A percentile compares a stretch with the other conserved stretches of the same genome.
phyloP scores from a whole-genome alignment of 768 basidiomycete species.

The Galerina sulciceps region DNA sequence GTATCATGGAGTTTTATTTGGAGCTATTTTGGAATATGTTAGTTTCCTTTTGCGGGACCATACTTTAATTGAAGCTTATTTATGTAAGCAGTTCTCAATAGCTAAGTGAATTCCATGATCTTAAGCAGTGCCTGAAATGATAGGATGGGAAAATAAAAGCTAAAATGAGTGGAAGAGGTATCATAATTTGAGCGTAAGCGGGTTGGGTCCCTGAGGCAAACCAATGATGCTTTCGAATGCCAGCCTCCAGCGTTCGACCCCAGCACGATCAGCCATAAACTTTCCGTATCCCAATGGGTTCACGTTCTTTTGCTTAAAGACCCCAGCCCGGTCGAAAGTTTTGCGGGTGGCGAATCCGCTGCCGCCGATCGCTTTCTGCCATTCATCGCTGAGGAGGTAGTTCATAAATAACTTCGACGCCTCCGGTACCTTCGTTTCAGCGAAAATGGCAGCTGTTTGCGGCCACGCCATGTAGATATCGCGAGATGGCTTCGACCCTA shows the following conservation, averaged over 20 bases:
- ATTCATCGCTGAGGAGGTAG: constrained; percentile 24
- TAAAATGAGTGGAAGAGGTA: background rate
- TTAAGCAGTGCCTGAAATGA: no score
- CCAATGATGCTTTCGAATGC: constrained; percentile 27
- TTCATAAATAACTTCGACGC: constrained; percentile 26
- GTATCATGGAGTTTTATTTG: background rate
- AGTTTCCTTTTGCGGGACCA: background rate
- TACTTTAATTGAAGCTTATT: background rate
- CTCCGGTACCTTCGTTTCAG: constrained; percentile 19
- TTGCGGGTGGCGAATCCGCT: constrained; percentile 21
- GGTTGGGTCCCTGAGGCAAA: constrained; percentile 19
- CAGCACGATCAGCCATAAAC: constrained; percentile 22
- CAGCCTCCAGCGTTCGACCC: constrained; percentile 24
- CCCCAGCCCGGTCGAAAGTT: constrained; percentile 14
- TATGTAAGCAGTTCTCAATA: background rate
- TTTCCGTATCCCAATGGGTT: constrained; percentile 18
- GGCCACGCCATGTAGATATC: constrained; percentile 30
- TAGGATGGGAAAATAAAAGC: no score
- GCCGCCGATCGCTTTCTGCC: constrained; percentile 18
- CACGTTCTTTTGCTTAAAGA: constrained; percentile 20
- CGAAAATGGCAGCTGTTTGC: constrained; percentile 26
- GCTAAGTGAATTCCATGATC: no score
- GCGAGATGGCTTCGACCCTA: constrained; percentile 3
- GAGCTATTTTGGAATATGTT: background rate
- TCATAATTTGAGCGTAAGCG: constrained; percentile 10